Percentiles rank a stretch among this genome's conserved stretches.
Conservation (phyloP, 768 basidiomycete genomes). For the Mycena chlorophos region DNA sequence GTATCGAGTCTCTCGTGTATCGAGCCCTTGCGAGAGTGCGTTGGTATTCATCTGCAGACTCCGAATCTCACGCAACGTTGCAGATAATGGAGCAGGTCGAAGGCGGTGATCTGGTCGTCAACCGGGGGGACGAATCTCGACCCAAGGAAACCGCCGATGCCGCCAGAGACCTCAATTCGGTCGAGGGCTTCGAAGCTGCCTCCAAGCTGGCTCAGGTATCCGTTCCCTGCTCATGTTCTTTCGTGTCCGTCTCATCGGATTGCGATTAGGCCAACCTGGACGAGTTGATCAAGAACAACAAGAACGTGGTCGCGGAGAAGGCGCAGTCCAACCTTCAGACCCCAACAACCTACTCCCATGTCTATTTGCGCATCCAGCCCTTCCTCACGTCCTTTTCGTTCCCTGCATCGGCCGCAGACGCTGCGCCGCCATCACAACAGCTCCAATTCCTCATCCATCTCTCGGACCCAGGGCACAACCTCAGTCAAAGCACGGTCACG, state of each 20-base stretch:
- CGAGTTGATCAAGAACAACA: conserved; percentile 68
- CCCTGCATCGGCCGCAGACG: conserved; percentile 31
- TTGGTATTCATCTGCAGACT: conserved; percentile 2
- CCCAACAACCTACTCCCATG: conserved; percentile 81
- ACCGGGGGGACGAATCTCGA: conserved; percentile 74
- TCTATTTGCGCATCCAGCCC: conserved; percentile 94
- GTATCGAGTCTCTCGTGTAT: conserved; percentile 92
- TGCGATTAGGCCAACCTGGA: conserved; percentile 68
- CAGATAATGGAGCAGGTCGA: conserved; percentile 94
- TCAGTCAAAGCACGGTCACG: conserved; percentile 75
- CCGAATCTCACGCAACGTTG: conserved; percentile 4
- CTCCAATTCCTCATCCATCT: conserved; percentile 74
- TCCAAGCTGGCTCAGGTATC: conserved; percentile 80
- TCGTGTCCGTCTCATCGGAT: neutral
- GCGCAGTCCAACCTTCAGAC: conserved; percentile 34
- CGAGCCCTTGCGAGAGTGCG: conserved; percentile 77
- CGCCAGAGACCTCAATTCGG: conserved; percentile 72
- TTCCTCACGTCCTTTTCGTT: conserved; percentile 60
- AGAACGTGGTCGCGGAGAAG: conserved; percentile 35
- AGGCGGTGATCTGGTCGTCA: conserved; percentile 88
- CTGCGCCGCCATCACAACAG: conserved; percentile 43
- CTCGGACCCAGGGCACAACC: conserved; percentile 75
- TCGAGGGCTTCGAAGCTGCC: conserved; percentile 83
- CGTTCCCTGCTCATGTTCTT: conserved; percentile 10
- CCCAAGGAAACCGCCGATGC: conserved; percentile 57